A percentile compares a stretch with the other conserved stretches of the same genome.
Evolutionary conservation across 2,329 filamentous ascomycete genomes (phyloP).

Genomic region (Fusarium sublunatum): DNA sequence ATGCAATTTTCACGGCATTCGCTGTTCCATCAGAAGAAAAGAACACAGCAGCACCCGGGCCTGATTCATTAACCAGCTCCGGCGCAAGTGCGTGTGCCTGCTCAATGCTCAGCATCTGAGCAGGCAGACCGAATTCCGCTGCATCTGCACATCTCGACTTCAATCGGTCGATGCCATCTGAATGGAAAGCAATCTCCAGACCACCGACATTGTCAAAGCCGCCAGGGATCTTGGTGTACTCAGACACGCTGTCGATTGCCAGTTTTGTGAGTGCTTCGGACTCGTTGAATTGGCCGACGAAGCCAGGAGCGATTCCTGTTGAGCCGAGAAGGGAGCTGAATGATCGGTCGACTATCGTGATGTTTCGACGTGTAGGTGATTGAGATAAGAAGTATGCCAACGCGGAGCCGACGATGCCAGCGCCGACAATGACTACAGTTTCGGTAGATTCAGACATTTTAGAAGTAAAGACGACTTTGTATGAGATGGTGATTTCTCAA

Average conservation of each 20-base stretch:
- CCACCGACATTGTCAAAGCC: constrained; percentile 40
- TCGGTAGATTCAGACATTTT: constrained; percentile 28
- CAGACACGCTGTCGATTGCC: constrained; percentile 36
- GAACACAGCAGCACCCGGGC: constrained; percentile 21
- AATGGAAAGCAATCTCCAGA: constrained; percentile 35
- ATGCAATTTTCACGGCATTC: constrained; percentile 28
- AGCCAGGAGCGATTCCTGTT: constrained; percentile 37
- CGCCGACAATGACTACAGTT: constrained; percentile 32
- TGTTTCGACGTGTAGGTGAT: constrained; percentile 7
- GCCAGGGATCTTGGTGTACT: constrained; percentile 37
- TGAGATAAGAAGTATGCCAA: constrained; percentile 26
- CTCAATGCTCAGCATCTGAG: constrained; percentile 18
- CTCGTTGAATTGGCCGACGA: constrained; percentile 44
- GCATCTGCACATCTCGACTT: constrained; percentile 21
- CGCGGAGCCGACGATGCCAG: constrained; percentile 37
- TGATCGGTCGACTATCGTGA: constrained; percentile 39
- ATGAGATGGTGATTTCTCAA: too few species aligned
- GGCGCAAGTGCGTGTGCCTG: constrained; percentile 30
- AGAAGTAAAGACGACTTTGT: rapidly evolving
- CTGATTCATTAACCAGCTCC: constrained; percentile 24
- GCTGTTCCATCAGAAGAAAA: constrained; percentile 39
- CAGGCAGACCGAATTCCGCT: constrained; percentile 14
- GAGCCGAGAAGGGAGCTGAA: constrained; percentile 28
- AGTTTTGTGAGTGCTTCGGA: constrained; percentile 37
- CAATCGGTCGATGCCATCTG: constrained; percentile 14